Percentiles rank a stretch among this genome's conserved stretches.
Evolutionary conservation across 257 asterid species (phyloP).

Genomic region (Anisodus tanguticus): DNA sequence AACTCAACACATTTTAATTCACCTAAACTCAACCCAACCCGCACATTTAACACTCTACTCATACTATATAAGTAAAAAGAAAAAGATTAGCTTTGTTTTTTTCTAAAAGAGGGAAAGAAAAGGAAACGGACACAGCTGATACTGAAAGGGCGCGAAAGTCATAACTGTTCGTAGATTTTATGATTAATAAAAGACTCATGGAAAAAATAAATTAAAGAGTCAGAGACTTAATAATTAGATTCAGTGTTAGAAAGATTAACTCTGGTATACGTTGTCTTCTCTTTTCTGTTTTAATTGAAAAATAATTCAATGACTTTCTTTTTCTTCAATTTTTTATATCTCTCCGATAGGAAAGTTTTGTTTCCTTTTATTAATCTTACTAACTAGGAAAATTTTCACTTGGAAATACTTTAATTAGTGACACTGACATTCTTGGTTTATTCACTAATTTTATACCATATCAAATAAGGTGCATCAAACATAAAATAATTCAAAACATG

Average conservation of each 20-base stretch:
- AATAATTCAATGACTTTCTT: not conserved
- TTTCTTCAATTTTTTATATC: not conserved
- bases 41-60: not conserved
- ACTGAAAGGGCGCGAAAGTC: not conserved
- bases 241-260: not conserved
- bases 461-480: not conserved
- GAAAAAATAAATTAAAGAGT: not conserved
- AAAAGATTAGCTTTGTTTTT: no score
- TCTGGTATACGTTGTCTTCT: not conserved
- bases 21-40: no score
- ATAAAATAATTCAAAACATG: not conserved
- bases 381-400: not conserved
- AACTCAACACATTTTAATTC: no score
- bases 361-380: slow-evolving; percentile 7
- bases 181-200: not conserved
- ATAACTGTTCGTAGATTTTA: not conserved
- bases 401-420: slow-evolving; percentile 11
- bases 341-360: not conserved
- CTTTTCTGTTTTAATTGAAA: not conserved
- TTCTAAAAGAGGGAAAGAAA: not conserved
- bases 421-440: not conserved
- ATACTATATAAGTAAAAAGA: not conserved
- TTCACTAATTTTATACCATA: not conserved
- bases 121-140: not conserved
- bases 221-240: not conserved